phyloP scores from a whole-genome alignment of 2,329 filamentous ascomycete species.

The Phialophora expanda region DNA sequence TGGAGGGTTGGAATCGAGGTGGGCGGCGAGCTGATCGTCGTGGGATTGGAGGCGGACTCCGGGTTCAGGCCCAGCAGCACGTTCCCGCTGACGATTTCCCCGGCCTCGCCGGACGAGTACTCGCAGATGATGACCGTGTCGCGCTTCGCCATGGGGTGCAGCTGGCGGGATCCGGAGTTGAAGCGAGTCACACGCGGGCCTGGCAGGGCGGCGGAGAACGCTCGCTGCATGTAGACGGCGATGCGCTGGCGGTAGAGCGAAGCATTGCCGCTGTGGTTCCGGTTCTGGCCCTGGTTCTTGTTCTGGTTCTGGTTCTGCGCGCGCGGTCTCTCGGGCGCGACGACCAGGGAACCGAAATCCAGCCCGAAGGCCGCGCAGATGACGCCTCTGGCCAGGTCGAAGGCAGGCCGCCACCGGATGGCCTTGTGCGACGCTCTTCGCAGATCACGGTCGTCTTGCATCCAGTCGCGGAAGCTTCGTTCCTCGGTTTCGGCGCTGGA shows the following conservation, averaged over 20 bases:
- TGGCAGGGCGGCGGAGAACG: constrained; percentile 5
- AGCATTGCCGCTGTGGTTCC: constrained; percentile 1
- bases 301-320: neutral
- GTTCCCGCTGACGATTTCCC: constrained; percentile 16
- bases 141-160: constrained; percentile 19
- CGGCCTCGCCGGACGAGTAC: constrained; percentile 19
- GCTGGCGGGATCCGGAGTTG: constrained; percentile 10
- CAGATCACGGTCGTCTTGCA: constrained; percentile 19
- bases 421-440: constrained; percentile 23
- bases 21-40: neutral
- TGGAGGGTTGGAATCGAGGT: constrained; percentile 9
- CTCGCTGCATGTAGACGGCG: constrained; percentile 28
- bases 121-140: constrained; percentile 28
- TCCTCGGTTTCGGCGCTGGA: constrained; percentile 17
- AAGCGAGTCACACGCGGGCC: constrained; percentile 14
- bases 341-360: constrained; percentile 22
- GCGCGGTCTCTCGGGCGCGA: neutral
- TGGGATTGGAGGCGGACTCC: no score
- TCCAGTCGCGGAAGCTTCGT: constrained; percentile 28
- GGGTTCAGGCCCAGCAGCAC: constrained; percentile 18
- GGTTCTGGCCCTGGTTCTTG: neutral
- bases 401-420: constrained; percentile 24
- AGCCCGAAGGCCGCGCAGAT: constrained; percentile 26
- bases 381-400: constrained; percentile 21
- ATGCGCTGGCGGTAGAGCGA: constrained; percentile 20